Evolutionary conservation across 1,284 basidiomycete species (phyloP).

Genomic region (Ustilago nuda): DNA sequence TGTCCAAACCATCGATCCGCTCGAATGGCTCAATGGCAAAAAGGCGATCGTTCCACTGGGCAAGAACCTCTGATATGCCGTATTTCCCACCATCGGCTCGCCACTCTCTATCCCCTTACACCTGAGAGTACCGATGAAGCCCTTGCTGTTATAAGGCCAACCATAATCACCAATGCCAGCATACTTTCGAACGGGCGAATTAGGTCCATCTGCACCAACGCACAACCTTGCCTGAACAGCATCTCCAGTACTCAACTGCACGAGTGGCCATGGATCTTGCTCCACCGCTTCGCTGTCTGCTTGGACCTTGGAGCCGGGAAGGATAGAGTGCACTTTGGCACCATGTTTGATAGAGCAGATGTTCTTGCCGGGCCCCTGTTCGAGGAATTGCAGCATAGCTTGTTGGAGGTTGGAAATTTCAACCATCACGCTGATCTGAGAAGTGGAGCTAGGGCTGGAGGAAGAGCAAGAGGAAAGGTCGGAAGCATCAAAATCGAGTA

Average conservation of each 20-base stretch:
- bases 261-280: slow-evolving; percentile 59
- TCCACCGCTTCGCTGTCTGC: slow-evolving; percentile 61
- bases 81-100: slow-evolving; percentile 67
- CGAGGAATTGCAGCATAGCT: slow-evolving; percentile 60
- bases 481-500: slow-evolving; percentile 60
- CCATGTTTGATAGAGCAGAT: slow-evolving; percentile 74
- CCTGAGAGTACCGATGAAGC: slow-evolving; percentile 86
- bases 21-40: slow-evolving; percentile 75
- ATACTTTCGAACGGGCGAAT: slow-evolving; percentile 90
- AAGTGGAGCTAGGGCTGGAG: slow-evolving; percentile 2
- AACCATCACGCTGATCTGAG: slow-evolving; percentile 62
- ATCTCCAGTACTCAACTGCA: slow-evolving; percentile 16
- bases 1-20: slow-evolving; percentile 94
- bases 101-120: slow-evolving; percentile 36
- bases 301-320: slow-evolving; percentile 38
- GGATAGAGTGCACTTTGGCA: slow-evolving; percentile 78
- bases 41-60: slow-evolving; percentile 93
- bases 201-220: slow-evolving; percentile 95
- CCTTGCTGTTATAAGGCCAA: slow-evolving; percentile 90
- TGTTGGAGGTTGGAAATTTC: slow-evolving; percentile 67
- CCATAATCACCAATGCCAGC: slow-evolving; percentile 89
- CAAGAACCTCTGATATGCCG: slow-evolving; percentile 93
- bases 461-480: slow-evolving; percentile 13
- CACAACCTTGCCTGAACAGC: slow-evolving; percentile 68
- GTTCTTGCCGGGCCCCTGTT: slow-evolving; percentile 47